Conservation (phyloP, 2,329 filamentous ascomycete genomes). For the Juglanconis juglandina region DNA sequence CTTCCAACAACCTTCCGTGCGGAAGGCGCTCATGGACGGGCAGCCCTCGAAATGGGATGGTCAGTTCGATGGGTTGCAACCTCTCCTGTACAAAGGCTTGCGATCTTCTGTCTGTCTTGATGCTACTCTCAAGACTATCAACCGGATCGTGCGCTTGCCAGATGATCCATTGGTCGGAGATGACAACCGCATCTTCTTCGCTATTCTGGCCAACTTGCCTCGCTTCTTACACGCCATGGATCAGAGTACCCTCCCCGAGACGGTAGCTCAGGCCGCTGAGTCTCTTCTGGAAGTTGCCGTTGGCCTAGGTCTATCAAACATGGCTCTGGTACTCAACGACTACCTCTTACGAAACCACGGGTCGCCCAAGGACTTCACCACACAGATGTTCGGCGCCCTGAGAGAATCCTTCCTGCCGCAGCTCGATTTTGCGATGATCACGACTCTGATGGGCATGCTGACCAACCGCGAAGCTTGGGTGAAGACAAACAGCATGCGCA, state of each 20-base stretch:
- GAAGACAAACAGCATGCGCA: conserved; percentile 87
- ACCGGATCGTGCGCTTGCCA: conserved; percentile 74
- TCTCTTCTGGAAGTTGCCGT: conserved; percentile 71
- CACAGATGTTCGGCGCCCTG: conserved; percentile 69
- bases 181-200: conserved; percentile 77
- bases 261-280: conserved; percentile 61
- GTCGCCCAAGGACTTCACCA: conserved; percentile 71
- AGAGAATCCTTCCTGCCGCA: conserved; percentile 75
- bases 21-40: conserved; percentile 70
- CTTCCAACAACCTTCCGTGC: conserved; percentile 65
- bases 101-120: conserved; percentile 81
- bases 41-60: conserved; percentile 88
- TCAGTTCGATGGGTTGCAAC: conserved; percentile 79
- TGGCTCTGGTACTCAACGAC: conserved; percentile 66
- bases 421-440: conserved; percentile 79
- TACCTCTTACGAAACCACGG: conserved; percentile 67
- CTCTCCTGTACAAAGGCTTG: conserved; percentile 84
- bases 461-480: conserved; percentile 89
- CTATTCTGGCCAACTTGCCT: conserved; percentile 87
- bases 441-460: conserved; percentile 85
- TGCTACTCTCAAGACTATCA: conserved; percentile 71
- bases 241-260: conserved; percentile 51
- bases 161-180: conserved; percentile 79
- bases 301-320: conserved; percentile 61
- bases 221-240: conserved; percentile 80